These are phyloP conservation scores for Cruciata laevipes DNA, from an alignment of 257 asterid genomes.

Conservation along the genomic window DNA sequence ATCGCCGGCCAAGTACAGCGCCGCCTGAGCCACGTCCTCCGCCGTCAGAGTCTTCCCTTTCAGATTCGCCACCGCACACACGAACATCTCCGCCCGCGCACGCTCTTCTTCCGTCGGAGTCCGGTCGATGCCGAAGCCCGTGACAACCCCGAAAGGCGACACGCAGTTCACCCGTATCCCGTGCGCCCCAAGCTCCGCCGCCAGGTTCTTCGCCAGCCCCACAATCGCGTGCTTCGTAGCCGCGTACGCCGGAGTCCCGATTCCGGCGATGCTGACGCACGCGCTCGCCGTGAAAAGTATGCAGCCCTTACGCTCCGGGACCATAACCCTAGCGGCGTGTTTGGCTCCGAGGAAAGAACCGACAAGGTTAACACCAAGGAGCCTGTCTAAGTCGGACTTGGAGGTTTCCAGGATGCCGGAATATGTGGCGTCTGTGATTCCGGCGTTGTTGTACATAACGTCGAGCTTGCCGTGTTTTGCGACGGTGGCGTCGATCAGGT, in stretches of 20 bases:
- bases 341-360: constrained; percentile 42
- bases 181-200: constrained; percentile 35
- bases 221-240: constrained; percentile 27
- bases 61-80: constrained; percentile 1
- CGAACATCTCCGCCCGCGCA: background rate
- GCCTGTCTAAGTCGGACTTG: constrained; percentile 19
- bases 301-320: constrained; percentile 30
- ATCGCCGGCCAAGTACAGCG: constrained; percentile 36
- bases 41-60: constrained; percentile 6
- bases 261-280: constrained; percentile 2
- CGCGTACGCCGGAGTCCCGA: background rate
- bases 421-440: constrained; percentile 11
- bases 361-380: constrained; percentile 25
- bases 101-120: background rate
- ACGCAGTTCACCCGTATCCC: constrained; percentile 51
- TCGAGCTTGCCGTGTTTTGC: constrained; percentile 39
- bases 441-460: constrained; percentile 50
- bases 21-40: constrained; percentile 44
- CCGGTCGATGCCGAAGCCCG: background rate
- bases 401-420: constrained; percentile 17
- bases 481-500: constrained; percentile 24
- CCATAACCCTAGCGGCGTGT: constrained; percentile 50
- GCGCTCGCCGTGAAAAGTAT: background rate
- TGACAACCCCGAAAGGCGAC: constrained; percentile 35
- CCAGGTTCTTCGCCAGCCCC: constrained; percentile 33